Evolutionary conservation across 495 filamentous ascomycete species (phyloP).

Genomic region (Neurospora sp.): DNA sequence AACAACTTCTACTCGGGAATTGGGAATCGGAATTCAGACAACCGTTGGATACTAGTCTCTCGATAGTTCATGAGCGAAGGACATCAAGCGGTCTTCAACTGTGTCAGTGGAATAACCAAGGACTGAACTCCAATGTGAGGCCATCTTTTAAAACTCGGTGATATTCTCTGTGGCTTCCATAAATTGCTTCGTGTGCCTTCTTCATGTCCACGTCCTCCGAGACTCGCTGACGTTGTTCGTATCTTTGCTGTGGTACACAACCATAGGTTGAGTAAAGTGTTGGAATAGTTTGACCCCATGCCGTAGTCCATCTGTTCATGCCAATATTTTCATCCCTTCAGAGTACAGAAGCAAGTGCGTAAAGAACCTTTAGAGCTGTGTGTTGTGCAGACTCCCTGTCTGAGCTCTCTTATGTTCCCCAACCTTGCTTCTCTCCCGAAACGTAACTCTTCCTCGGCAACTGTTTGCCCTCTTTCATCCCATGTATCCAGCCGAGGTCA

Average conservation of each 20-base stretch:
- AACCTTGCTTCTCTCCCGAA: neutral
- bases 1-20: neutral
- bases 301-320: neutral
- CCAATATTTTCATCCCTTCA: neutral
- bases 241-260: neutral
- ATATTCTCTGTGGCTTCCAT: neutral
- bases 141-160: neutral
- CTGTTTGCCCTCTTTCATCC: neutral
- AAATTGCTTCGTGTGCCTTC: neutral
- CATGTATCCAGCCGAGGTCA: neutral
- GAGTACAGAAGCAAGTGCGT: neutral
- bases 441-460: neutral
- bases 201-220: neutral
- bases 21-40: neutral
- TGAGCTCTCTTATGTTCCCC: neutral
- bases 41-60: neutral
- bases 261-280: neutral
- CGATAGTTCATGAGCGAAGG: neutral
- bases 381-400: neutral
- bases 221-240: neutral
- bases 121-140: neutral
- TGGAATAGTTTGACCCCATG: neutral
- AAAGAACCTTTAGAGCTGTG: neutral
- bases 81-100: neutral
- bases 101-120: neutral